Evolutionary conservation across 1,284 basidiomycete genomes (phyloP).

Genomic region (Moesziomyces sp.): DNA sequence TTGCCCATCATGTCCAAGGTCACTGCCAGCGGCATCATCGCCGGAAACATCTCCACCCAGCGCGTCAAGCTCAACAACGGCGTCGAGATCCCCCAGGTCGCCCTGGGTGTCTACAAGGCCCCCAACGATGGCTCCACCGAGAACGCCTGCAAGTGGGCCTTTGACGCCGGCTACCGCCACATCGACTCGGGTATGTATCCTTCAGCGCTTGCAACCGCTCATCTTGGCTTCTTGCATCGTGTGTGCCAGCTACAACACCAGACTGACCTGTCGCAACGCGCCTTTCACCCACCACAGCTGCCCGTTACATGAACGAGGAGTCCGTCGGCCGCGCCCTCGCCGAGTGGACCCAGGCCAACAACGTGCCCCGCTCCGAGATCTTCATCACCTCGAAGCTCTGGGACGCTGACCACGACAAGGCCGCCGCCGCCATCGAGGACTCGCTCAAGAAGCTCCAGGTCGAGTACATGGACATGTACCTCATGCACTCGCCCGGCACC

Average conservation of each 20-base stretch:
- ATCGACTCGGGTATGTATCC: constrained; percentile 61
- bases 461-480: constrained; percentile 66
- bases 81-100: constrained; percentile 63
- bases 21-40: constrained; percentile 39
- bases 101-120: constrained; percentile 67
- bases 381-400: constrained; percentile 68
- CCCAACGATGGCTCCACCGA: constrained; percentile 67
- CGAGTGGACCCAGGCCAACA: constrained; percentile 57
- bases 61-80: constrained; percentile 64
- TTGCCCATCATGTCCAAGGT: constrained; percentile 45
- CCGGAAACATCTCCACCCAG: constrained; percentile 62
- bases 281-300: constrained; percentile 21
- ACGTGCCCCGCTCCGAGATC: constrained; percentile 65
- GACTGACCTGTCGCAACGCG: constrained; percentile 1
- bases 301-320: constrained; percentile 67
- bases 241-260: too few relatives aligned
- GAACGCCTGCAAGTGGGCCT: constrained; percentile 66
- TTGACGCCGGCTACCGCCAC: constrained; percentile 66
- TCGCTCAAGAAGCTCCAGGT: constrained; percentile 66
- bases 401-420: constrained; percentile 65
- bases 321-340: constrained; percentile 66
- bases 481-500: constrained; percentile 66
- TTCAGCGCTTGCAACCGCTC: background rate
- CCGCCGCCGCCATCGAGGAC: constrained; percentile 63
- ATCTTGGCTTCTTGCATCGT: too few relatives aligned